phyloP scores from a whole-genome alignment of 1,139 yeast genomes.

The Hyphopichia fennica region DNA sequence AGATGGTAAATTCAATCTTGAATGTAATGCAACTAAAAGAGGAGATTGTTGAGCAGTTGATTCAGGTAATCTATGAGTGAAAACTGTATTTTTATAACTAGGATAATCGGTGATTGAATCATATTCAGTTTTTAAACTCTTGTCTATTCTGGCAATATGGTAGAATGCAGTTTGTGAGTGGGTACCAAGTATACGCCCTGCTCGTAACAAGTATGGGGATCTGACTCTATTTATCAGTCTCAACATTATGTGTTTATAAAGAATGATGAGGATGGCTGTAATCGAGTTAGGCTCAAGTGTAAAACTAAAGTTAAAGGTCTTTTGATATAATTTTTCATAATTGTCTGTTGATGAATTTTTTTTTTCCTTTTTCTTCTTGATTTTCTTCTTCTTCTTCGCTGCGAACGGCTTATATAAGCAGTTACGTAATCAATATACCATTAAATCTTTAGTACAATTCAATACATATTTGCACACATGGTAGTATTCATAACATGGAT shows the following conservation, averaged over 20 bases:
- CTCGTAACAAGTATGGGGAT: slow-evolving; percentile 7
- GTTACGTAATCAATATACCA: too few relatives aligned
- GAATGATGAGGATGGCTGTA: too few relatives aligned
- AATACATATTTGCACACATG: too few relatives aligned
- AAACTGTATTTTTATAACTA: slow-evolving; percentile 40
- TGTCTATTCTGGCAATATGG: slow-evolving; percentile 23
- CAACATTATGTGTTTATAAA: slow-evolving; percentile 7
- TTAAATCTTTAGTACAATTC: too few relatives aligned
- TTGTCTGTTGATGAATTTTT: not conserved
- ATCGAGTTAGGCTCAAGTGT: too few relatives aligned
- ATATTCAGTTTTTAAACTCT: slow-evolving; percentile 29
- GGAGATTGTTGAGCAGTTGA: slow-evolving; percentile 62
- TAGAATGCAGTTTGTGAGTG: slow-evolving; percentile 11
- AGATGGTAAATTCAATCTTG: slow-evolving; percentile 65
- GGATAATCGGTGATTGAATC: slow-evolving; percentile 38
- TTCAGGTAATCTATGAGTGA: slow-evolving; percentile 51
- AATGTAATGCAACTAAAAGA: slow-evolving; percentile 73
- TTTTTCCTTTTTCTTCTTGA: too few relatives aligned
- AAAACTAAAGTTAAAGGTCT: not conserved
- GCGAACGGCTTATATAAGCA: not conserved
- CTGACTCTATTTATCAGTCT: slow-evolving; percentile 9
- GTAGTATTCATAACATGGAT: too few relatives aligned
- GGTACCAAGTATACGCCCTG: slow-evolving; percentile 2
- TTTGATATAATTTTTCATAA: not conserved
- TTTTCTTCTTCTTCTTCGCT: not conserved